Evolutionary conservation across 2,329 filamentous ascomycete species (phyloP).

Genomic region (Alternaria infectoria): DNA sequence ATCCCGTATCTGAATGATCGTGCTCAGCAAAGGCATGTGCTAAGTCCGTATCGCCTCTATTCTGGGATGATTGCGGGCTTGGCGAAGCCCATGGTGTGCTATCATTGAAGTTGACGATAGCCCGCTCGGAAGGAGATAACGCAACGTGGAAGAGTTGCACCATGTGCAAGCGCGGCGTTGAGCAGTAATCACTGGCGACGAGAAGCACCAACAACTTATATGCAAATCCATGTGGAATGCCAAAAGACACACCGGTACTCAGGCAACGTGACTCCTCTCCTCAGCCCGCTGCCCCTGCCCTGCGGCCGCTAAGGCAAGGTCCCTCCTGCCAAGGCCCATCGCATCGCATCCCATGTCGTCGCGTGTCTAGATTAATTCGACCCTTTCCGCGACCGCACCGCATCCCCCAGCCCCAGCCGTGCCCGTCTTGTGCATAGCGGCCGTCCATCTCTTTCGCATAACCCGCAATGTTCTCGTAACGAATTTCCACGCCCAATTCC

Average conservation of each 20-base stretch:
- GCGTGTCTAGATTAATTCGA: constrained; percentile 18
- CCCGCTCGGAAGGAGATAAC: not conserved
- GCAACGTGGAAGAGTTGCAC: constrained; percentile 6
- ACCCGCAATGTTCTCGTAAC: constrained; percentile 27
- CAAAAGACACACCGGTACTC: not conserved
- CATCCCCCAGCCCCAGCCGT: not conserved
- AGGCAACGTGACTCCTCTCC: not conserved
- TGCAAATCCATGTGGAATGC: not conserved
- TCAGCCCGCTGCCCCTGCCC: not conserved
- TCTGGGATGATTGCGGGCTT: not conserved
- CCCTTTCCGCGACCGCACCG: constrained; percentile 16
- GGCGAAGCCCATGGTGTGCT: not conserved
- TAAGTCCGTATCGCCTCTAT: not conserved
- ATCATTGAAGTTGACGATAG: not conserved
- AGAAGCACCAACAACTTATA: not conserved
- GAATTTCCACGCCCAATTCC: not conserved
- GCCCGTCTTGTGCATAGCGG: not conserved
- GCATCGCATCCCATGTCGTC: constrained; percentile 20
- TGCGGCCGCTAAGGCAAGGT: constrained; percentile 21
- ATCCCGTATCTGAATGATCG: not conserved
- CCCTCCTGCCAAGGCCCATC: constrained; percentile 20
- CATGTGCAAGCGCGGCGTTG: constrained; percentile 1
- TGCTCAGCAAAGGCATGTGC: not conserved
- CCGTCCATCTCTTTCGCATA: not conserved
- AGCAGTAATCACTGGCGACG: not conserved